A percentile compares a stretch with the other conserved stretches of the same genome.
phyloP scores from a whole-genome alignment of 345 rosid species.

The Capsella bursapastoris region DNA sequence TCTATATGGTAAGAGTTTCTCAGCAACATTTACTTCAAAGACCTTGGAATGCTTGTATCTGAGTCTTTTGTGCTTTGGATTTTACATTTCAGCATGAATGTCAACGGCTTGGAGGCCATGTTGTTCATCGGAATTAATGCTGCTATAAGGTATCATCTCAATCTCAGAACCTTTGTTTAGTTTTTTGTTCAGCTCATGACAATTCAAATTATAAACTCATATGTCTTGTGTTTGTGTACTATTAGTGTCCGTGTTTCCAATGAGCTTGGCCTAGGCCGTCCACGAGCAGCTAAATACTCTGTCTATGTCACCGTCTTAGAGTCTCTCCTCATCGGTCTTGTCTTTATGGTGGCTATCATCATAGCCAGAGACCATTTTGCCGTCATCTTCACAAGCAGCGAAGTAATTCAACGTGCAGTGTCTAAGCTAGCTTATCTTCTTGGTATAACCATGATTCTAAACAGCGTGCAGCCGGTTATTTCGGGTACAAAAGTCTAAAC shows the following conservation, averaged over 20 bases:
- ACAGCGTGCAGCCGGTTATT: slow-evolving; percentile 84
- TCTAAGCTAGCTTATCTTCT: slow-evolving; percentile 70
- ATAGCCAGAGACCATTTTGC: slow-evolving; percentile 62
- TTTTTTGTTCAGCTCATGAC: not conserved
- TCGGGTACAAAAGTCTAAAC: slow-evolving; percentile 53
- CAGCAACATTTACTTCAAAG: not conserved
- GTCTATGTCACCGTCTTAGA: slow-evolving; percentile 58
- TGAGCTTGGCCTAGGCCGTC: slow-evolving; percentile 74
- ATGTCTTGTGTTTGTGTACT: slow-evolving; percentile 4
- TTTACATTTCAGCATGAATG: slow-evolving; percentile 63
- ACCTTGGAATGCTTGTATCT: not conserved
- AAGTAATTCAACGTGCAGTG: slow-evolving; percentile 54
- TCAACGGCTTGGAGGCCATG: slow-evolving; percentile 79
- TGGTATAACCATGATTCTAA: slow-evolving; percentile 78
- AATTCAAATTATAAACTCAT: not conserved
- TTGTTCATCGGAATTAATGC: slow-evolving; percentile 80
- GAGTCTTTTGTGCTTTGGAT: not conserved
- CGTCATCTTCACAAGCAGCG: slow-evolving; percentile 64
- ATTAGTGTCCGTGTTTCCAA: slow-evolving; percentile 80
- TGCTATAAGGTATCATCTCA: slow-evolving; percentile 58
- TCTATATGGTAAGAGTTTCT: slow-evolving; percentile 66
- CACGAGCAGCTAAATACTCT: slow-evolving; percentile 79
- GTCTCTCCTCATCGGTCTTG: slow-evolving; percentile 66
- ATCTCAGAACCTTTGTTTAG: not conserved
- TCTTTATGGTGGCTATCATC: slow-evolving; percentile 62